Evolutionary conservation across 2,329 filamentous ascomycete genomes (phyloP).

Genomic region (Davidsoniella neocaledoniae): DNA sequence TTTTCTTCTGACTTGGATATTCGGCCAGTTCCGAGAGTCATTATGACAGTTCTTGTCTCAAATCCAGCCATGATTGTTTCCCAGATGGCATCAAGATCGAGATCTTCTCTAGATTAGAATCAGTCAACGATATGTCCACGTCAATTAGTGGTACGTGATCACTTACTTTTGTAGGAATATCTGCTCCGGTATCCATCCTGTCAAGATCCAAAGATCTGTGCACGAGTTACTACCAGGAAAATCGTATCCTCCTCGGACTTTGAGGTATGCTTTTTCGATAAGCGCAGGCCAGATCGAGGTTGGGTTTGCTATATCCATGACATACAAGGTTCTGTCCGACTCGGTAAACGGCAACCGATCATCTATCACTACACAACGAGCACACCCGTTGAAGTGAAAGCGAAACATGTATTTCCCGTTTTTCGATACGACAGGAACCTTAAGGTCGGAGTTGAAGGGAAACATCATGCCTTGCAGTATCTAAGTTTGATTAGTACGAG

Average conservation of each 20-base stretch:
- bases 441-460: slow-evolving; percentile 47
- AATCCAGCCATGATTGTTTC: slow-evolving; percentile 58
- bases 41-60: slow-evolving; percentile 59
- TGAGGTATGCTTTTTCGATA: slow-evolving; percentile 90
- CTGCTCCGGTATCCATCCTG: slow-evolving; percentile 94
- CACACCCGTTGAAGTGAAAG: slow-evolving; percentile 93
- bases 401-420: slow-evolving; percentile 83
- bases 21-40: slow-evolving; percentile 80
- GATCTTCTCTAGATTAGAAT: slow-evolving; percentile 43
- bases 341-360: slow-evolving; percentile 69
- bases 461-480: slow-evolving; percentile 57
- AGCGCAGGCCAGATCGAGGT: slow-evolving; percentile 80
- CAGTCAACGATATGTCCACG: not conserved
- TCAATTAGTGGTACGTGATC: not conserved
- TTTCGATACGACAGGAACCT: slow-evolving; percentile 45
- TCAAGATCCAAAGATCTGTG: slow-evolving; percentile 82
- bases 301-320: slow-evolving; percentile 71
- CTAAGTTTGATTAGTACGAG: slow-evolving; percentile 22
- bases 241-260: slow-evolving; percentile 88
- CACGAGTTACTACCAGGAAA: slow-evolving; percentile 96
- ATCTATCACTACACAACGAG: slow-evolving; percentile 73
- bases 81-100: slow-evolving; percentile 65
- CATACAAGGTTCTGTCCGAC: slow-evolving; percentile 61
- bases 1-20: slow-evolving; percentile 63
- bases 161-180: slow-evolving; percentile 63